Evolutionary conservation across 306 rosid genomes (phyloP), one percentile per base, ranked within the genome.

Genomic region (Crataegus laevigata): DNA sequence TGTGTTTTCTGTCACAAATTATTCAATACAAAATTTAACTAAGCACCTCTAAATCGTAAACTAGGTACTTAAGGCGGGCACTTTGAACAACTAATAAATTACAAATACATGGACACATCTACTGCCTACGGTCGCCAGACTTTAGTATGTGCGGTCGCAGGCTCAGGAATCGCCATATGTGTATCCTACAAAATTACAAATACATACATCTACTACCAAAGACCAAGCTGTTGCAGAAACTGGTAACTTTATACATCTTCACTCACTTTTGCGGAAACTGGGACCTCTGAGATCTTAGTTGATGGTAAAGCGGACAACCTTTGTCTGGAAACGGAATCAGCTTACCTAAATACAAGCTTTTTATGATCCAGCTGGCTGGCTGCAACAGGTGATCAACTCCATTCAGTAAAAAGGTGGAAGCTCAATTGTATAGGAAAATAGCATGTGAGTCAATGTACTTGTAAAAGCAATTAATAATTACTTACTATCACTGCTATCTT

Each of bases 341-440:
- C 81, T 84, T 83, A 63, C 94, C 97, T 9, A 85, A 80, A 87
- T 89, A 84, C 82, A 94, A 88, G 84, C 96, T 89, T 78, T 84
- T 76, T n/a, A 91, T 64, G 72, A 90, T 86, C 98, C 98, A 91
- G 79, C 87, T 84, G 63, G 66, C 82, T 21, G 94, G 82, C 98
- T 91, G 93, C 83, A 54, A 64, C 76, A 86, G 63, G 75, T 6
- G 72, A 70, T 61, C 25, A 61, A 32, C 65, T 60, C 34, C 25
- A 8, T 28, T 73, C 54, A n/a, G 45, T 24, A 40, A 34, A 59
- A 34, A 42, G 25, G 19, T 34, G 25, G 79, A 60, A n/a, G 47
- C 57, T 40, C 7, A 51, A 58, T 34, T 38, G 42, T 42, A 57
- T 25, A 26, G 3, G 34, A 22, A 45, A 54, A 19, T 42, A 72